Base-by-base conservation (phyloP, 2,329 filamentous ascomycete species). In the Dryadomyces quercus-mongolicae region DNA sequence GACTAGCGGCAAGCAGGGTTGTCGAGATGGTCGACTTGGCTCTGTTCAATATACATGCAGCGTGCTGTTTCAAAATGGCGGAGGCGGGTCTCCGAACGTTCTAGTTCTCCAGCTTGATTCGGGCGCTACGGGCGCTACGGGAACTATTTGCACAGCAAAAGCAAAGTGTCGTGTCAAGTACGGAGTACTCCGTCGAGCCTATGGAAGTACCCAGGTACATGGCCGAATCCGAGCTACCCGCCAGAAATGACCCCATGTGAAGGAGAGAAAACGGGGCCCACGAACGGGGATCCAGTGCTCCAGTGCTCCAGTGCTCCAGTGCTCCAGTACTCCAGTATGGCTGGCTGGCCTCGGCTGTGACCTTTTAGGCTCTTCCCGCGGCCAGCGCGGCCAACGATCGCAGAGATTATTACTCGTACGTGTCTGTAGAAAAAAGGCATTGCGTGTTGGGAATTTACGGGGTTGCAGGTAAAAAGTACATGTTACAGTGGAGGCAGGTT, bases 301-400 rank as follows among this genome's bases (percentile, higher is more conserved):
- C 25, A 31, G 8, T 31, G 25, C 25, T n/a, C 25, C 25, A 31
- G 25, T 4, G 25, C 25, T 12, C 10, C 36, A 40, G 8, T 12
- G 36, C 36, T 13, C 36, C 25, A 31, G 25, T 5, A 12, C 10
- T 40, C 36, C 36, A 40, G 36, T 8, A 40, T 40, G 36, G 36
- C 36, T 40, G 36, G 36, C 36, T 42, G 42, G 12, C 18, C 18
- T 20, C 59, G 59, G 59, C 60, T 59, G 60, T 60, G 59, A 54
- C 56, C 51, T 53, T 61, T 63, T 63, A 64, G 62, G 62, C 62
- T 63, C 62, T 60, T 63, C 62, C 62, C 62, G 62, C 55, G 49
- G 54, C 47, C 60, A 56, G 34, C 42, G 42, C 16, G 18, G 42
- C n/a, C 16, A 20, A 20, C 42, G n/a, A 20, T n/a, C 16, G 4